Conservation (phyloP, 495 filamentous ascomycete species). For the Penicillium arizonense region DNA sequence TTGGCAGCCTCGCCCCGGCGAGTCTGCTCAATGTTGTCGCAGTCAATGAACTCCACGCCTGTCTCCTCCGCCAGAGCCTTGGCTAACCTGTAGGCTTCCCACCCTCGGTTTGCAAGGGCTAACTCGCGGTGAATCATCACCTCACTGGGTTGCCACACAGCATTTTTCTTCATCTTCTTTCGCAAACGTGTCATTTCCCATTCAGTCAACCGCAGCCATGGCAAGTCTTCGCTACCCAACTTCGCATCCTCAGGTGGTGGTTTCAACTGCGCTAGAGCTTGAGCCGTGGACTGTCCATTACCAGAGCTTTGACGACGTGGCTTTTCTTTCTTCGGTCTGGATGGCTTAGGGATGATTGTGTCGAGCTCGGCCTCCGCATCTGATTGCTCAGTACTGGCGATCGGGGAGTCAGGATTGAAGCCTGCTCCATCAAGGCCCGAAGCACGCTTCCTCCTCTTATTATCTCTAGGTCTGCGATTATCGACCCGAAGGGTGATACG, state of each 20-base stretch:
- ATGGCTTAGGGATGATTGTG: constrained; percentile 10
- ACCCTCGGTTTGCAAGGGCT: constrained; percentile 70
- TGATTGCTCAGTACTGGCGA: constrained; percentile 48
- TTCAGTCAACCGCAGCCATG: constrained; percentile 86
- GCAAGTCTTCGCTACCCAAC: constrained; percentile 70
- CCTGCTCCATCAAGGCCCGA: constrained; percentile 35
- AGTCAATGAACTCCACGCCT: constrained; percentile 62
- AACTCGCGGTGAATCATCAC: constrained; percentile 95
- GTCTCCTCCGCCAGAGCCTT: constrained; percentile 66
- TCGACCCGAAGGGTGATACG: constrained; percentile 68
- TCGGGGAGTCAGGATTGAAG: constrained; percentile 43
- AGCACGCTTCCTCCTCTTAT: constrained; percentile 40
- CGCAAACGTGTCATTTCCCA: constrained; percentile 89
- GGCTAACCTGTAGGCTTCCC: constrained; percentile 68
- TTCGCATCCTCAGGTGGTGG: constrained; percentile 77
- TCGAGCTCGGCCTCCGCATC: constrained; percentile 33
- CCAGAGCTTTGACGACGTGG: constrained; percentile 44
- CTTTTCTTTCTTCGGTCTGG: constrained; percentile 41
- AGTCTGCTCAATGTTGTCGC: constrained; percentile 48
- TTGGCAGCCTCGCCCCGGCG: constrained; percentile 49
- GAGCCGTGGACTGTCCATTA: constrained; percentile 72
- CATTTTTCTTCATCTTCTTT: constrained; percentile 99
- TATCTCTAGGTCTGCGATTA: constrained; percentile 21
- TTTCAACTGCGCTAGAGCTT: constrained; percentile 70
- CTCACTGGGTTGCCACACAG: constrained; percentile 89